These are phyloP conservation scores for Scheffersomyces stambukii DNA, from an alignment of 1,139 yeast species.

Conservation along the genomic window DNA sequence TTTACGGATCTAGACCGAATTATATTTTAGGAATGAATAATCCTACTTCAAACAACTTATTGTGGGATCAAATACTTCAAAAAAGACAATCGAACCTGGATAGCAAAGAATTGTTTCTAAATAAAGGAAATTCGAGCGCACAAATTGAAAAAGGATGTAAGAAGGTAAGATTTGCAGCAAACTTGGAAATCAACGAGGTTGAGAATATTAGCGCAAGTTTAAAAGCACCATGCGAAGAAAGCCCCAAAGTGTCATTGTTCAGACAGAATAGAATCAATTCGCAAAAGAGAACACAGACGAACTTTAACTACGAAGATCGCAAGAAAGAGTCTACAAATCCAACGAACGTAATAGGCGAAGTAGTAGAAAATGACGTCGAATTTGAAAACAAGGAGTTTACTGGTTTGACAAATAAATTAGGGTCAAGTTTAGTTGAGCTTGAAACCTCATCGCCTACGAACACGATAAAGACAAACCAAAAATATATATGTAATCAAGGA, in stretches of 20 bases:
- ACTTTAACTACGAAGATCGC: no score
- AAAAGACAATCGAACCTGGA: slow-evolving; percentile 13
- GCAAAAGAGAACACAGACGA: no score
- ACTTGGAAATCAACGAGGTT: slow-evolving; percentile 53
- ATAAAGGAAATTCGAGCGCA: slow-evolving; percentile 1
- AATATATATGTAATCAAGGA: no score
- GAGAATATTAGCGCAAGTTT: slow-evolving; percentile 50
- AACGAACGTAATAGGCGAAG: neutral
- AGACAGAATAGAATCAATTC: slow-evolving; percentile 9
- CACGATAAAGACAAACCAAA: no score
- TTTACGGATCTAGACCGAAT: slow-evolving; percentile 11
- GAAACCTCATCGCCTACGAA: neutral
- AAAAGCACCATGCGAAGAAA: slow-evolving; percentile 20
- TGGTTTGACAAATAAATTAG: no score
- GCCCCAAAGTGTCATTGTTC: slow-evolving; percentile 11
- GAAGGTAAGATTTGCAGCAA: slow-evolving; percentile 49
- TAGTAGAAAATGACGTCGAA: slow-evolving; percentile 2
- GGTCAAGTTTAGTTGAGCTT: no score
- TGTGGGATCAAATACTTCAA: slow-evolving; percentile 29
- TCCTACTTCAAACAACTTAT: slow-evolving; percentile 12
- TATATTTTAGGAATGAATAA: slow-evolving; percentile 4
- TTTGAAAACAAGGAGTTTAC: slow-evolving; percentile 17
- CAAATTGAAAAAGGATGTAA: slow-evolving; percentile 23
- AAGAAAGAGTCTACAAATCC: no score
- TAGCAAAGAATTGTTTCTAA: slow-evolving; percentile 2